These are phyloP conservation scores for Cercospora sesami DNA, from an alignment of 2,329 filamentous ascomycete species.

Conservation along the genomic window DNA sequence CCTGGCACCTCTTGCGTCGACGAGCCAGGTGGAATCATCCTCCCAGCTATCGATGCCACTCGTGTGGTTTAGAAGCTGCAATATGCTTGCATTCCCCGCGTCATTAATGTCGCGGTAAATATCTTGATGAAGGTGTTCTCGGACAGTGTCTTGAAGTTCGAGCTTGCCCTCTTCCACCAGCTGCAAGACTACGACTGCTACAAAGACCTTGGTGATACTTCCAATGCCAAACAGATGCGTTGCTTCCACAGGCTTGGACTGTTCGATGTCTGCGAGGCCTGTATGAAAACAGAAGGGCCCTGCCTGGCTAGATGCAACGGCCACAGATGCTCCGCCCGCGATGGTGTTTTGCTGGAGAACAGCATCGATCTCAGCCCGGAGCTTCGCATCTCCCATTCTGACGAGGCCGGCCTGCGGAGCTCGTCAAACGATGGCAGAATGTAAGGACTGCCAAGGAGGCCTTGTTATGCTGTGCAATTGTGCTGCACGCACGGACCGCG, in stretches of 20 bases:
- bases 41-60: constrained; percentile 18
- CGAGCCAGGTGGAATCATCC: constrained; percentile 13
- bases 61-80: constrained; percentile 11
- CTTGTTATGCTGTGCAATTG: background rate
- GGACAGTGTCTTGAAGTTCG: constrained; percentile 1
- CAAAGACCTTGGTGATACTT: constrained; percentile 18
- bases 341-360: background rate
- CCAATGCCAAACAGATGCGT: constrained; percentile 13
- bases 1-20: constrained; percentile 11
- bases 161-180: constrained; percentile 17
- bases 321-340: background rate
- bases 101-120: constrained; percentile 5
- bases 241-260: background rate
- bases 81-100: constrained; percentile 1
- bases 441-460: background rate
- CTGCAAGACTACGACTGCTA: constrained; percentile 14
- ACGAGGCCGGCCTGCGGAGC: background rate
- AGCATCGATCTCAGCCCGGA: background rate
- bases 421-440: background rate
- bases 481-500: background rate
- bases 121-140: background rate
- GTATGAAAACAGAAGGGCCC: background rate
- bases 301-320: background rate
- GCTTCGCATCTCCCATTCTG: background rate
- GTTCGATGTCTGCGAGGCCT: constrained; percentile 8